Base-by-base conservation (phyloP, 2,329 filamentous ascomycete species). In the Ceratocystis ficicola region DNA sequence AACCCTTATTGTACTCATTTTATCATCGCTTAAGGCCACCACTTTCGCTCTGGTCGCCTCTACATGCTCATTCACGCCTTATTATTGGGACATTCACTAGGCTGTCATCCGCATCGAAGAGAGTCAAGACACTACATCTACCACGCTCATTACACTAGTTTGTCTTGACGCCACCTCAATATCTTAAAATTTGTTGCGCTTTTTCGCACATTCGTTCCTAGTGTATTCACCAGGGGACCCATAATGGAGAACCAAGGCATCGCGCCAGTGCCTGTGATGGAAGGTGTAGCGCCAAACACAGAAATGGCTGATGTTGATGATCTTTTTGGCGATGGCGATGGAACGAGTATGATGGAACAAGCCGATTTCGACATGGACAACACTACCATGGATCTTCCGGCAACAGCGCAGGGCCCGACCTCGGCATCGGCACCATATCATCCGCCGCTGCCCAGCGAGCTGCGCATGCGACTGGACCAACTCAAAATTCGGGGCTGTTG, bases 391-490 rank as follows among this genome's bases (percentile, higher is more conserved):
- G 76, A 81, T 12, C 75, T 85, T 25, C 69, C 72, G 44, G 5
- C 32, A 59, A 2, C 30, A 17, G 65, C 70, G 2, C 74, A 73
- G 62, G 71, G 71, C 46, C 28, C 36, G 60, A 22, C 32, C 52
- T 66, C 64, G 22, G 59, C 22, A 32, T 62, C 65, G 8, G 76
- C 81, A 28, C 70, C 78, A 5, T 75, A 79, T 3, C 78, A 82
- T 36, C 62, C 68, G n/a, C 63, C 68, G 15, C 78, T 81, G 12
- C 79, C 83, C 65, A 89, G 87, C 74, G 84, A 87, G 66, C 80
- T 95, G 22, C 81, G 85, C 44, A 83, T 86, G 71, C 83, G 89
- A 66, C 75, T 96, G 46, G 88, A 94, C 73, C 88, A 95, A 71
- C 79, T 94, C 70, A 84, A 88, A 69, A 78, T 81, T 67, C 83